Evolutionary conservation across 495 filamentous ascomycete species (phyloP).

Genomic region (Neurospora sp.): DNA sequence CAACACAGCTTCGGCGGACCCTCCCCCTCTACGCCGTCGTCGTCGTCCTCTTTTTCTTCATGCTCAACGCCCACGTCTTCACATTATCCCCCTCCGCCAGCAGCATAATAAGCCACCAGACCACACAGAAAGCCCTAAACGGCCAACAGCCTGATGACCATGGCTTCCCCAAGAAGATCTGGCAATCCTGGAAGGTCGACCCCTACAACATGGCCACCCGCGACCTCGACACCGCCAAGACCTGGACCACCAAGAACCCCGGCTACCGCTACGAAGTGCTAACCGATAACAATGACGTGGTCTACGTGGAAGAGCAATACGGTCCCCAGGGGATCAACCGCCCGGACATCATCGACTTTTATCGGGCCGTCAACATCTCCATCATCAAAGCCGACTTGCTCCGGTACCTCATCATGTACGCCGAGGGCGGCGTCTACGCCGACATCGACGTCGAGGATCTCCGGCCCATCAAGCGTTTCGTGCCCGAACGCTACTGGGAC

Average conservation of each 20-base stretch:
- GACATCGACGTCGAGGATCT: slow-evolving; percentile 47
- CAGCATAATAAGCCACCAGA: neutral
- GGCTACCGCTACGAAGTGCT: slow-evolving; percentile 49
- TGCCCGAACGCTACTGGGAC: slow-evolving; percentile 32
- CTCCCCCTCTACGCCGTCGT: slow-evolving; percentile 17
- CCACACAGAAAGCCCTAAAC: neutral
- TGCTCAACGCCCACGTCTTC: slow-evolving; percentile 27
- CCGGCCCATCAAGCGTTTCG: slow-evolving; percentile 33
- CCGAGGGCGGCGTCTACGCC: slow-evolving; percentile 45
- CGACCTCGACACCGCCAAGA: slow-evolving; percentile 38
- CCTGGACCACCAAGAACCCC: slow-evolving; percentile 49
- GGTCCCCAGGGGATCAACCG: slow-evolving; percentile 43
- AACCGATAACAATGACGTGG: slow-evolving; percentile 45
- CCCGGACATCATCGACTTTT: slow-evolving; percentile 46
- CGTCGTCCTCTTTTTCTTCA: slow-evolving; percentile 20
- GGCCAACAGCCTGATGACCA: neutral
- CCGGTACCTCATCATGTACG: slow-evolving; percentile 44
- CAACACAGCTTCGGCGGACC: slow-evolving; percentile 19
- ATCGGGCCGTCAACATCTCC: slow-evolving; percentile 38
- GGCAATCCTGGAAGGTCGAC: slow-evolving; percentile 55
- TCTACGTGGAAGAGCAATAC: slow-evolving; percentile 46
- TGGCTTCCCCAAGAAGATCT: slow-evolving; percentile 33
- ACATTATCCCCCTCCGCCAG: neutral
- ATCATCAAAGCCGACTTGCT: slow-evolving; percentile 52
- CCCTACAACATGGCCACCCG: slow-evolving; percentile 42